Base-by-base conservation (phyloP, 352 stramenopile genomes). In the Phytopythium helicoides region DNA sequence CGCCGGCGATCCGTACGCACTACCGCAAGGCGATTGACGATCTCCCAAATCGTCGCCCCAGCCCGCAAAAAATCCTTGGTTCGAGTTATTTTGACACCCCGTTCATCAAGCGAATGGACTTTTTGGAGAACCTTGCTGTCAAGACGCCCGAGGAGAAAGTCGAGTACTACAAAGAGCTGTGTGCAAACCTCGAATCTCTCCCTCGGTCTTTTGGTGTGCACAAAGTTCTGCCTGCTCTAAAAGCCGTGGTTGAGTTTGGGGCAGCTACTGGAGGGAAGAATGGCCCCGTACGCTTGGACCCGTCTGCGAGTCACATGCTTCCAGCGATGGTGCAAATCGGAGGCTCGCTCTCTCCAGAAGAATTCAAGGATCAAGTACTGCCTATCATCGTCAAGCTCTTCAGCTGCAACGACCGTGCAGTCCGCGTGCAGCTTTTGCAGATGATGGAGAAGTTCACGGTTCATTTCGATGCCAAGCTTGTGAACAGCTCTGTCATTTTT, bases 61-160 rank as follows among this genome's bases (percentile, higher is more conserved):
- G 74, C 41, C 77, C 96, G 0, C 74, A 90, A 56, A 96, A 96
- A 35, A 62, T 98, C 8, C 66, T 98, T 3, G 81, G 81, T 52
- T 95, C 81, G 53, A 92, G 81, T 31, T 88, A 94, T 23, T 98
- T 98, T 66, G 83, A 97, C 52, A 96, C 91, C 49, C 71, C 88
- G 14, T 97, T 98, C 56, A 91, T 97, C 59, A 93, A 91, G 54
- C 76, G 91, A n/a, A 93, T 98, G 80, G 71, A 89, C 44, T 96
- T 97, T 65, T 55, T 98, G 19, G 88, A 98, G 61, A 95, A 98
- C 64, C 72, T 98, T 25, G 74, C 86, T 6, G 73, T 98, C 35
- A 98, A 98, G 68, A 92, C 88, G 0, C 77, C 92, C 0, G 92
- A 98, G 45, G 89, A 98, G 60, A 97, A 98, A 55, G 87, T 96